These are phyloP conservation scores for Allantophomopsis cytisporea DNA, from an alignment of 2,329 filamentous ascomycete genomes.

Conservation along the genomic window DNA sequence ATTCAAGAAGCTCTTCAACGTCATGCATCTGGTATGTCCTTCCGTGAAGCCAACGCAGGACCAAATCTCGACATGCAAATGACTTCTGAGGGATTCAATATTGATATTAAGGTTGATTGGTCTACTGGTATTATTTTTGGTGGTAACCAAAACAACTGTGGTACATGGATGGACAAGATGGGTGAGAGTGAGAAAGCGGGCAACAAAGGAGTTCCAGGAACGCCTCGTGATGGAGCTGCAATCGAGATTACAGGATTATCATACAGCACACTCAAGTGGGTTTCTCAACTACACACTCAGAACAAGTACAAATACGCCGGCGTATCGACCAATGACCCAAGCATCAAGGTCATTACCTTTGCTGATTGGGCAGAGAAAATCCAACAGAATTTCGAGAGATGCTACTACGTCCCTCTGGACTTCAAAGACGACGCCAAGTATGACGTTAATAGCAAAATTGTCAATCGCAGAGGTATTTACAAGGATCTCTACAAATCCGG, in stretches of 20 bases:
- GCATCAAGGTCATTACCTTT: conserved; percentile 48
- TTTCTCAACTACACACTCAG: conserved; percentile 49
- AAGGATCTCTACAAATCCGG: conserved; percentile 91
- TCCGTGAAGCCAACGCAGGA: conserved; percentile 89
- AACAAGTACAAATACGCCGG: conserved; percentile 62
- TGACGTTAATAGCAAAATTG: conserved; percentile 63
- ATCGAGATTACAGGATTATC: conserved; percentile 89
- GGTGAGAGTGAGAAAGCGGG: conserved; percentile 87
- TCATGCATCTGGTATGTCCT: conserved; percentile 82
- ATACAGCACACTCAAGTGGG: conserved; percentile 81
- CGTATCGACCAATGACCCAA: conserved; percentile 50
- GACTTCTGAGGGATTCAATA: conserved; percentile 83
- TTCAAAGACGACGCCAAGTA: conserved; percentile 60
- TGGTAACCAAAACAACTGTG: conserved; percentile 88
- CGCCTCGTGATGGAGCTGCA: conserved; percentile 90
- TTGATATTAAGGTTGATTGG: conserved; percentile 87
- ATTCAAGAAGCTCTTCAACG: conserved; percentile 89
- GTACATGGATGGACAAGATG: conserved; percentile 99
- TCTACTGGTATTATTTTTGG: conserved; percentile 82
- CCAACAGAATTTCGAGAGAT: conserved; percentile 78
- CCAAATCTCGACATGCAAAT: conserved; percentile 83
- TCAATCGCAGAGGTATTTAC: conserved; percentile 94
- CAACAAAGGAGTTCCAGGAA: conserved; percentile 87
- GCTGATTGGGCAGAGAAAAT: conserved; percentile 68
- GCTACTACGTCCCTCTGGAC: conserved; percentile 72